Evolutionary conservation across 164 flowering plant species (phyloP).

Genomic region (Houttuynia cordata): DNA sequence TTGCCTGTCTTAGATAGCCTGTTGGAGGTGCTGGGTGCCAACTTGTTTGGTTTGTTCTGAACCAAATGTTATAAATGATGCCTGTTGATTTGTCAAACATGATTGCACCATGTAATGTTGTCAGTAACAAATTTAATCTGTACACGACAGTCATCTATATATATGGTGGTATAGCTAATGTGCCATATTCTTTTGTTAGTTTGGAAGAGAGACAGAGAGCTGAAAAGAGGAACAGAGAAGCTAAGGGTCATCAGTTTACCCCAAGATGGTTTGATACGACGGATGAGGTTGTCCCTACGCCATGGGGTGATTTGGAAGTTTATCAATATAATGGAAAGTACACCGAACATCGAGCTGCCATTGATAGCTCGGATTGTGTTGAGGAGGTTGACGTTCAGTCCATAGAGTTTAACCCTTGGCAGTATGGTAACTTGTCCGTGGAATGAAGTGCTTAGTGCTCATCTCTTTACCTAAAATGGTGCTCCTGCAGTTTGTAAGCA

Average conservation of each 20-base stretch:
- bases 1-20: too few relatives aligned
- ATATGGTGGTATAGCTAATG: background rate
- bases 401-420: constrained; percentile 79
- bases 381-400: constrained; percentile 28
- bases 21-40: too few relatives aligned
- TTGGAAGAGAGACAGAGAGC: constrained; percentile 88
- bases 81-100: background rate
- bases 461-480: background rate
- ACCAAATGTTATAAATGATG: too few relatives aligned
- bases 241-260: constrained; percentile 42
- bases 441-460: constrained; percentile 13
- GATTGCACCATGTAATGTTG: too few relatives aligned
- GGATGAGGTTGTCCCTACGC: constrained; percentile 52
- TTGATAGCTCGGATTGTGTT: constrained; percentile 29
- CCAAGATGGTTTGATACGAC: constrained; percentile 70
- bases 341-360: constrained; percentile 39
- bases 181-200: constrained; percentile 18
- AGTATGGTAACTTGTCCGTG: constrained; percentile 29
- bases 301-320: constrained; percentile 87
- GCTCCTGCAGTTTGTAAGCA: constrained; percentile 1
- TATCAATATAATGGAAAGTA: constrained; percentile 69
- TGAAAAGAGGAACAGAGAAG: constrained; percentile 69
- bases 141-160: background rate
- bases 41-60: too few relatives aligned
- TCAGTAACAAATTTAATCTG: background rate